Percentiles rank a stretch among this genome's conserved stretches.
Evolutionary conservation across 257 asterid species (phyloP).

Genomic region (Pogostemon cablin): DNA sequence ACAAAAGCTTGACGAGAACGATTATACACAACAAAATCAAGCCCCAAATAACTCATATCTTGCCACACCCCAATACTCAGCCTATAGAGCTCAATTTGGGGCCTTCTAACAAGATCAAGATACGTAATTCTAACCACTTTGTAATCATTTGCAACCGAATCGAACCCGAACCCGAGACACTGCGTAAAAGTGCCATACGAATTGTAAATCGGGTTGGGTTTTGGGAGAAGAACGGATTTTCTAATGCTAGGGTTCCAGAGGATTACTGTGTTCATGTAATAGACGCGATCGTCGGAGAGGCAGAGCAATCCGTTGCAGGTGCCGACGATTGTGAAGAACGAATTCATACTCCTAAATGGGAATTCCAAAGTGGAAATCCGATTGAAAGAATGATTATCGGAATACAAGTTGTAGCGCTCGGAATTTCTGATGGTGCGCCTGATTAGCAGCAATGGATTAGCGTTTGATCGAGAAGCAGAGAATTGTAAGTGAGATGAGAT

Average conservation of each 20-base stretch:
- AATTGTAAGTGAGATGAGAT: slow-evolving; percentile 45
- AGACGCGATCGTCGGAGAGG: slow-evolving; percentile 50
- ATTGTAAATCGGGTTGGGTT: slow-evolving; percentile 41
- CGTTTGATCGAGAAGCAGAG: not conserved
- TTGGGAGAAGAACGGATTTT: slow-evolving; percentile 43
- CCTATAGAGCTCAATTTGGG: slow-evolving; percentile 48
- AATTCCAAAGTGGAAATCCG: slow-evolving; percentile 19
- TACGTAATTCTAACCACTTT: slow-evolving; percentile 47
- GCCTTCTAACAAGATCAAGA: slow-evolving; percentile 27
- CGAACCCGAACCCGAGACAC: slow-evolving; percentile 53
- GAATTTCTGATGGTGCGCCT: slow-evolving; percentile 34
- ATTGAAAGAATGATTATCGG: slow-evolving; percentile 31
- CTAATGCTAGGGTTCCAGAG: slow-evolving; percentile 53
- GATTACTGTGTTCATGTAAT: slow-evolving; percentile 37
- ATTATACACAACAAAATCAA: slow-evolving; percentile 31
- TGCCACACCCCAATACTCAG: slow-evolving; percentile 48
- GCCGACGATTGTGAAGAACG: slow-evolving; percentile 51
- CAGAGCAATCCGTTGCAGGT: slow-evolving; percentile 54
- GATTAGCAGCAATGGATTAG: slow-evolving; percentile 33
- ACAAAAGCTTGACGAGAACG: slow-evolving; percentile 31
- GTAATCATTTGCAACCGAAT: slow-evolving; percentile 37
- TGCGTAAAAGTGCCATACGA: slow-evolving; percentile 43
- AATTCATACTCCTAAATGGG: slow-evolving; percentile 44
- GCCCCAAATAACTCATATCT: slow-evolving; percentile 37
- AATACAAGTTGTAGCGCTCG: slow-evolving; percentile 43